Percentiles rank a stretch among this genome's conserved stretches.
These are phyloP conservation scores for Saccharum spontaneum DNA, from an alignment of 176 grass and related monocot genomes.

Conservation along the genomic window DNA sequence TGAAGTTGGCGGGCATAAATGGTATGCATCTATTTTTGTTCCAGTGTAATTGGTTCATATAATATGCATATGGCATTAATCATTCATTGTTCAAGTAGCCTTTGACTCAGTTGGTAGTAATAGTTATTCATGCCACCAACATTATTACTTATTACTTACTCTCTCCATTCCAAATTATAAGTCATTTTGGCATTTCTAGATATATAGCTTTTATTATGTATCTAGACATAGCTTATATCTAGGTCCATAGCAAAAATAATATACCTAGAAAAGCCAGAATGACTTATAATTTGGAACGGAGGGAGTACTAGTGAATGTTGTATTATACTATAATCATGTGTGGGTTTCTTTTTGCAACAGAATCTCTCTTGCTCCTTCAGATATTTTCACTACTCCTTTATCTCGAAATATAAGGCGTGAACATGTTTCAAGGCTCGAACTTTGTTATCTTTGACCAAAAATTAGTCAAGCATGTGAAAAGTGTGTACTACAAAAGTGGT, in stretches of 20 bases:
- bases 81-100: background rate
- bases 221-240: too few species aligned
- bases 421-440: too few species aligned
- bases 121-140: background rate
- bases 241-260: too few species aligned
- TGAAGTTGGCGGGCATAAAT: conserved; percentile 15
- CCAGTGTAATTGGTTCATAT: too few species aligned
- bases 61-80: background rate
- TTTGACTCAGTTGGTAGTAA: too few species aligned
- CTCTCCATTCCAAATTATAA: background rate
- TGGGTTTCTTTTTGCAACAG: background rate
- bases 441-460: too few species aligned
- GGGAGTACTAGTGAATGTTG: background rate
- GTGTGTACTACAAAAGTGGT: too few species aligned
- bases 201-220: too few species aligned
- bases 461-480: too few species aligned
- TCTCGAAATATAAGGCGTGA: background rate
- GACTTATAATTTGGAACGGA: too few species aligned
- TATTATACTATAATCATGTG: background rate
- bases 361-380: background rate
- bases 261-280: too few species aligned
- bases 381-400: background rate
- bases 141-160: background rate
- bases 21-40: conserved; percentile 12
- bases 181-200: too few species aligned